phyloP scores from a whole-genome alignment of 2,329 filamentous ascomycete genomes.

The Cladobotryum mycophilum region DNA sequence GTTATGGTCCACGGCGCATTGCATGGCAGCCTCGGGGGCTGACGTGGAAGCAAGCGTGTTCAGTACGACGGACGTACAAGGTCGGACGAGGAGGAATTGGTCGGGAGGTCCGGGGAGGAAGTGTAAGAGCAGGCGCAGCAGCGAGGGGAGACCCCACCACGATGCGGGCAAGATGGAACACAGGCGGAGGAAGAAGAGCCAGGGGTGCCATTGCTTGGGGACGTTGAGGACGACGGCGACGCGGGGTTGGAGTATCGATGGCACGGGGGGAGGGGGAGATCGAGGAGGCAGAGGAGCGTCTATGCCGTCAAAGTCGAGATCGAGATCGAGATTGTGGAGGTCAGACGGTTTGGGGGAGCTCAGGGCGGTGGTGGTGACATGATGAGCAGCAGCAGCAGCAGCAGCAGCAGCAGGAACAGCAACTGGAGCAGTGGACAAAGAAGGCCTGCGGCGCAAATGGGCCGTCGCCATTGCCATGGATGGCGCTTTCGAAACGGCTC shows the following conservation, averaged over 20 bases:
- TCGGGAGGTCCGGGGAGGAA: constrained; percentile 40
- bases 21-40: neutral
- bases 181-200: constrained; percentile 66
- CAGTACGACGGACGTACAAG: constrained; percentile 8
- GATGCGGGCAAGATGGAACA: constrained; percentile 64
- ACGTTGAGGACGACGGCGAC: constrained; percentile 74
- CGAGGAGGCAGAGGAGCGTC: neutral
- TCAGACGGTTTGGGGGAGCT: neutral
- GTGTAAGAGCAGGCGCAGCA: constrained; percentile 61
- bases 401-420: constrained; percentile 4
- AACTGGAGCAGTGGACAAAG: constrained; percentile 11
- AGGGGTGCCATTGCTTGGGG: constrained; percentile 64
- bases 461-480: constrained; percentile 15
- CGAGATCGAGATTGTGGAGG: constrained; percentile 2
- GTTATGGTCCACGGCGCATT: constrained; percentile 1
- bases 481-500: constrained; percentile 4
- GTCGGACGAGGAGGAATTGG: constrained; percentile 22
- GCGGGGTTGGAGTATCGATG: constrained; percentile 61
- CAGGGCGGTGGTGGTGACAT: constrained; percentile 1
- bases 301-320: neutral
- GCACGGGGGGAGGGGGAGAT: constrained; percentile 12
- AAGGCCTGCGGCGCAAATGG: constrained; percentile 17
- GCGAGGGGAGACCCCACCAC: constrained; percentile 65
- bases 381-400: constrained; percentile 10
- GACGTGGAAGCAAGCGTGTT: constrained; percentile 2